Base-by-base conservation (phyloP, 106 monocot genomes). In the Dioscorea dumetorum region DNA sequence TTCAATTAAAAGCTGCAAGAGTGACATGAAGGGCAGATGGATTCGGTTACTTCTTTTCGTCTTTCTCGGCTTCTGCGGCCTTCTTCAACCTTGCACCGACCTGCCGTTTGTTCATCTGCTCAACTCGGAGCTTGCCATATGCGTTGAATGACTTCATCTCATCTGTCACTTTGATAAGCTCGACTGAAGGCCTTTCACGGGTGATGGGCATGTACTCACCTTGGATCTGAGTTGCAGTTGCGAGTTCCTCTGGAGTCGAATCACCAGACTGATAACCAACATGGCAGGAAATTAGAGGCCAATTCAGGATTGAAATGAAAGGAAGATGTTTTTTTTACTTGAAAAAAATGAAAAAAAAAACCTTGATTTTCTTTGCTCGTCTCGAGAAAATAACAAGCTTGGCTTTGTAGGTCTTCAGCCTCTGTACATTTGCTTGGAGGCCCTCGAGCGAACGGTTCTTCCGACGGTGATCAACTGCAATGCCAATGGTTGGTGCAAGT, bases 21-120 rank as follows among this genome's bases (percentile, higher is more conserved):
- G 5, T 8, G 6, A 6, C 0, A 41, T 6, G 5, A 10, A 41
- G 41, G 41, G 5, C 10, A 28, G 1, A 28, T 1, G 41, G 41
- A 41, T 41, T 41, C 41, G n/a, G 12, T 67, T 77, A 87, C 76
- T 88, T 88, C 73, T 88, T 84, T 34, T 82, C 81, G 41, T 88
- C 82, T 74, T 88, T 88, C 71, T 84, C 84, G 0, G 88, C 84
- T 76, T 85, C 88, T 7, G 79, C 84, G 48, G 84, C 84, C 76
- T 77, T 88, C 79, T 85, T 88, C 78, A 88, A 31, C 68, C 84
- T 84, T 9, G 70, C 67, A 60, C 84, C 84, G 2, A 76, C 63
- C 48, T 88, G 84, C 24, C 79, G 79, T 28, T 76, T 22, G 72
- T 88, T 88, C 70, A 77, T 88, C 60, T 77, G 53, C 68, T 88